Percentiles rank a stretch among this genome's conserved stretches.
Conservation (phyloP, 2,329 filamentous ascomycete species). For the Cercospora brassicicola region DNA sequence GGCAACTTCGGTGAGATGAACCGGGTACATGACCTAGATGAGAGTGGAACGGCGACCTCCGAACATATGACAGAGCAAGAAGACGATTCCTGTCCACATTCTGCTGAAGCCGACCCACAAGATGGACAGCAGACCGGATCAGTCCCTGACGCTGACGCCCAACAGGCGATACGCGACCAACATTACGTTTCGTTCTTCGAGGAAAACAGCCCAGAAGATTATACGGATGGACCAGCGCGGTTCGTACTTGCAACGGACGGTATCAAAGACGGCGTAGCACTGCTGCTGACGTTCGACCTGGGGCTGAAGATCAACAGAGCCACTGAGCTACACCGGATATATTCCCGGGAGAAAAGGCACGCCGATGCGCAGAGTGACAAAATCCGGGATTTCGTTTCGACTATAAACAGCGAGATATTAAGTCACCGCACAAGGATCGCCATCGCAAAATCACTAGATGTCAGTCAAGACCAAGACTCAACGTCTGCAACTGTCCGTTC, state of each 20-base stretch:
- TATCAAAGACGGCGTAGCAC: neutral
- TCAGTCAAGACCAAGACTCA: neutral
- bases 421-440: neutral
- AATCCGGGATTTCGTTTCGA: neutral
- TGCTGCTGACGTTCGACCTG: neutral
- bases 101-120: too few species aligned
- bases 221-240: neutral
- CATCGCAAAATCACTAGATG: neutral
- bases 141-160: neutral
- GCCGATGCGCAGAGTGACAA: neutral
- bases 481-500: neutral
- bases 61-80: too few species aligned
- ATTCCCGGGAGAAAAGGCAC: neutral
- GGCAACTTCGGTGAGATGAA: too few species aligned
- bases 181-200: neutral
- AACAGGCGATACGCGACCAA: neutral
- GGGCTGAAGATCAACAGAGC: neutral
- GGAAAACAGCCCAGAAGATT: neutral
- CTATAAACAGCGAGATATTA: neutral
- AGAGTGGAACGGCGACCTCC: too few species aligned
- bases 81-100: too few species aligned
- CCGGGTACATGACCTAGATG: too few species aligned
- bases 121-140: neutral
- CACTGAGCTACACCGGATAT: neutral
- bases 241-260: neutral